A percentile compares a stretch with the other conserved stretches of the same genome.
Evolutionary conservation across 495 filamentous ascomycete species (phyloP).

Genomic region (Podospora conica): DNA sequence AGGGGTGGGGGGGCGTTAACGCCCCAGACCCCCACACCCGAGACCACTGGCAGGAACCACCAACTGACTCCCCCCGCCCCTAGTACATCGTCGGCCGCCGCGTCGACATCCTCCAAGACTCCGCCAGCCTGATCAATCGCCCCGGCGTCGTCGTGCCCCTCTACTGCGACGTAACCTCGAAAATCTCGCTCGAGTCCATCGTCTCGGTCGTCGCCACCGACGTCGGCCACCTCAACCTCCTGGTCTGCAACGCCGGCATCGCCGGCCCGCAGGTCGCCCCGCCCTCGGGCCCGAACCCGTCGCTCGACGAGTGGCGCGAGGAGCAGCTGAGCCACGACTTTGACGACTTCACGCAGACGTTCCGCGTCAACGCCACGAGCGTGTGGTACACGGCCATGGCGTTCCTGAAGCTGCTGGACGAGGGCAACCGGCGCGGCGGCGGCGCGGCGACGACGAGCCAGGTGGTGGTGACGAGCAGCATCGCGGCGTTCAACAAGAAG

Average conservation of each 20-base stretch:
- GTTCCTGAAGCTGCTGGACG: constrained; percentile 56
- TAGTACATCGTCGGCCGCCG: constrained; percentile 65
- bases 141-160: constrained; percentile 50
- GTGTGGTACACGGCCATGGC: constrained; percentile 59
- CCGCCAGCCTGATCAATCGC: constrained; percentile 35
- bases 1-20: background rate
- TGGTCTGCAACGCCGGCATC: constrained; percentile 63
- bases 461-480: constrained; percentile 58
- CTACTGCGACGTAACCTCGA: constrained; percentile 60
- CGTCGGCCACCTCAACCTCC: constrained; percentile 53
- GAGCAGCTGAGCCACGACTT: constrained; percentile 45
- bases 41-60: background rate
- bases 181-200: constrained; percentile 50
- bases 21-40: background rate
- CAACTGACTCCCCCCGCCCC: background rate
- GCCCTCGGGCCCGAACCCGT: constrained; percentile 23
- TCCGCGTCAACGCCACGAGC: constrained; percentile 54
- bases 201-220: constrained; percentile 49
- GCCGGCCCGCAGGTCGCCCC: constrained; percentile 44
- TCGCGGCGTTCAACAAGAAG: constrained; percentile 52
- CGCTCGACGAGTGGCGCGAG: constrained; percentile 48
- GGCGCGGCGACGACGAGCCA: constrained; percentile 50
- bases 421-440: constrained; percentile 52
- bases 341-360: constrained; percentile 53
- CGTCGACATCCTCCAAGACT: constrained; percentile 47